phyloP scores from a whole-genome alignment of 768 basidiomycete species.

The Saitozyma podzolica region DNA sequence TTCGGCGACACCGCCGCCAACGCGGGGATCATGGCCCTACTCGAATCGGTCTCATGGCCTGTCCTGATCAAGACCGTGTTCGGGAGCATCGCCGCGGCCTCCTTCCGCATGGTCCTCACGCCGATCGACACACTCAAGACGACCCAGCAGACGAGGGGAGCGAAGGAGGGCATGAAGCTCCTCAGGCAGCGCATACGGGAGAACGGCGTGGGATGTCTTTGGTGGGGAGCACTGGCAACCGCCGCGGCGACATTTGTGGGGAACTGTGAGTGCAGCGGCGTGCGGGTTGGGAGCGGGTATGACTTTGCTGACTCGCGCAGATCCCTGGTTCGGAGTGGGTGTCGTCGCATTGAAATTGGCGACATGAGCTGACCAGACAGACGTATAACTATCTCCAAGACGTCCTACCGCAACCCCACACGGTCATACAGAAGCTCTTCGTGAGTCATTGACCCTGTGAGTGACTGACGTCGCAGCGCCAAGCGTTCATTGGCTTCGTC shows the following conservation, averaged over 20 bases:
- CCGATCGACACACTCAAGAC: conserved; percentile 95
- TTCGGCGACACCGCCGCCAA: conserved; percentile 97
- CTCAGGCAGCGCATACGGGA: conserved; percentile 67
- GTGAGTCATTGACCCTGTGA: conserved; percentile 26
- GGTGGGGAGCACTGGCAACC: conserved; percentile 90
- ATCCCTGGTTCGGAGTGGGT: conserved; percentile 52
- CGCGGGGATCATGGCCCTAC: conserved; percentile 81
- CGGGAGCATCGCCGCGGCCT: conserved; percentile 74
- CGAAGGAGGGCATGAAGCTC: conserved; percentile 62
- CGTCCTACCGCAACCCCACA: conserved; percentile 63
- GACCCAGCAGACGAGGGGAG: conserved; percentile 88
- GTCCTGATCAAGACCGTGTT: conserved; percentile 79
- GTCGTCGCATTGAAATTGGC: not conserved
- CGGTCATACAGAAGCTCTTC: conserved; percentile 61
- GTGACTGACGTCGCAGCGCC: conserved; percentile 55
- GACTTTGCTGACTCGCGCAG: conserved; percentile 21
- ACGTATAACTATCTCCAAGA: conserved; percentile 74
- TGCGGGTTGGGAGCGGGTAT: not conserved
- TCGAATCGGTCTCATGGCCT: conserved; percentile 65
- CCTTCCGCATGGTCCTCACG: conserved; percentile 85
- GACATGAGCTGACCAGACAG: conserved; percentile 12
- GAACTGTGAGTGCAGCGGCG: conserved; percentile 57
- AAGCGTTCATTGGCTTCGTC: conserved; percentile 86
- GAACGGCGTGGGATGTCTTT: conserved; percentile 75
- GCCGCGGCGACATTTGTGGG: conserved; percentile 93